A percentile compares a stretch with the other conserved stretches of the same genome.
Conservation (phyloP, 2,329 filamentous ascomycete species). For the Talaromyces albobiverticillius region DNA sequence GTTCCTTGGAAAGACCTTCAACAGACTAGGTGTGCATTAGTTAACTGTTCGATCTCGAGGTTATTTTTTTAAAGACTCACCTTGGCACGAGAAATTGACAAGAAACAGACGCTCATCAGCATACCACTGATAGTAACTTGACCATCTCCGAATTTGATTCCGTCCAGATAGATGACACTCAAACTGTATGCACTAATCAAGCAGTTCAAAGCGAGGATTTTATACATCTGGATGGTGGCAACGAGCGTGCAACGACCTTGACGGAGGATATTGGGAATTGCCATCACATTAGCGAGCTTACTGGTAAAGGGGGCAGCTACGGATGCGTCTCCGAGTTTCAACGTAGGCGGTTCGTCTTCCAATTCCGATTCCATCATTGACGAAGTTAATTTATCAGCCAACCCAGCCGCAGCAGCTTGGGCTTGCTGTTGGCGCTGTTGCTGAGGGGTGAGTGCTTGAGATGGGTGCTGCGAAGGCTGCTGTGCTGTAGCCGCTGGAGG, state of each 20-base stretch:
- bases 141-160: constrained; percentile 98
- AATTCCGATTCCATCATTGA: constrained; percentile 89
- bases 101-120: constrained; percentile 99
- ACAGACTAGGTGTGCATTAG: constrained; percentile 59
- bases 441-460: constrained; percentile 49
- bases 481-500: constrained; percentile 60
- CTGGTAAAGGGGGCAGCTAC: constrained; percentile 97
- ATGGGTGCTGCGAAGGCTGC: constrained; percentile 54
- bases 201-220: constrained; percentile 96
- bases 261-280: constrained; percentile 96
- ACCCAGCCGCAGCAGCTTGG: constrained; percentile 67
- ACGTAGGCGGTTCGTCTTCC: constrained; percentile 87
- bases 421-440: constrained; percentile 56
- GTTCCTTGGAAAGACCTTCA: constrained; percentile 91
- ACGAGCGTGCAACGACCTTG: constrained; percentile 97
- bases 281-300: constrained; percentile 94
- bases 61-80: constrained; percentile 34
- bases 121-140: constrained; percentile 99
- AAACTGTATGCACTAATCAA: constrained; percentile 96
- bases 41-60: neutral
- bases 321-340: constrained; percentile 96
- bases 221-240: constrained; percentile 99
- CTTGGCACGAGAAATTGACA: constrained; percentile 96
- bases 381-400: constrained; percentile 82
- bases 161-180: constrained; percentile 92